Evolutionary conservation across 2,329 filamentous ascomycete genomes (phyloP), one percentile per base, ranked within the genome.

Genomic region (Cryphonectria japonica): DNA sequence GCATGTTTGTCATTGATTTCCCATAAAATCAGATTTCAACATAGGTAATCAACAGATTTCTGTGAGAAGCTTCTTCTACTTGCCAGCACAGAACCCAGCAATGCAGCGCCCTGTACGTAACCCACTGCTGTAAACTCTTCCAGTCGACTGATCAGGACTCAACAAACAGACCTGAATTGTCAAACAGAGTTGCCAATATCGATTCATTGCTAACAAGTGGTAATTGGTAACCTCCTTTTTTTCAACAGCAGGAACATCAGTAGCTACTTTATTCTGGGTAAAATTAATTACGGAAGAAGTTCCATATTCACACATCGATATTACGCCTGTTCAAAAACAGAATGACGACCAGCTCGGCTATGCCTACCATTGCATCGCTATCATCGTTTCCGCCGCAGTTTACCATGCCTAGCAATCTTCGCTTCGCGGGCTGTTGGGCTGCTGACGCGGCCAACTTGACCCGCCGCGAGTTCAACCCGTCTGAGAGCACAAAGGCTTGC

Each of bases 391-490:
- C 63, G 29, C 5, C 46, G 29, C 65, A 59, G 34, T 50, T 22
- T 43, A 29, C 9, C 37, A 34, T 32, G 34, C 6, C 39, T 3
- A 32, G 65, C n/a, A 34, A 41, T 57, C 41, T 57, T 16, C 50
- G 65, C 32, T 67, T 67, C 14, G 32, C 14, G 13, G 65, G 50
- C 26, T 67, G 65, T 57, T 67, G 65, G 65, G 14, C 65, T 19
- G 37, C 39, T n/a, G 52, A 67, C 8, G 22, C 34, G 37, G 46
- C 22, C 37, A 59, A 32, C 29, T 11, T 26, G 13, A 59, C 52
- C n/a, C 37, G 46, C 11, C n/a, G 13, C 22, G 34, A 41, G 39
- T 11, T 29, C 61, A 46, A 26, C 7, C 13, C 61, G 16, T 26
- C 13, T 3, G n/a, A 46, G 43, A 65, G 34, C 19, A 43, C 50